Base-by-base conservation (phyloP, 805 yeast genomes). In the Wickerhamiella brachini region DNA sequence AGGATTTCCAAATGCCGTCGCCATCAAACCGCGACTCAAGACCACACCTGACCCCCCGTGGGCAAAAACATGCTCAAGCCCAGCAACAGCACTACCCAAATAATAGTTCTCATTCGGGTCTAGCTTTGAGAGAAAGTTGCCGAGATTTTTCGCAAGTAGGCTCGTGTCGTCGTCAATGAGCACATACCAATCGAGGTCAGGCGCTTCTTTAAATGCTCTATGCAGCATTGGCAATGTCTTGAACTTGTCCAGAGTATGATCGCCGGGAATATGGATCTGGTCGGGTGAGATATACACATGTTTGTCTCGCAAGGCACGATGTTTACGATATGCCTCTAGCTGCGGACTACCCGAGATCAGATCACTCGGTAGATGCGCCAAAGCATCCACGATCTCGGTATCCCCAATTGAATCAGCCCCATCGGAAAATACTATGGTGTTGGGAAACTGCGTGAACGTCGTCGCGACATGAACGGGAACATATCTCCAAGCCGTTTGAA, bases 381-480 rank as follows among this genome's bases (percentile, higher is more conserved):
- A 46, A 13, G 54, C 62, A 43, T 62, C 64, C 18, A 56, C 39
- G 10, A 62, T 57, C 37, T 59, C 62, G 3, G 56, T 46, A 17
- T 57, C 61, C 3, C 56, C 58, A 12, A 62, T 49, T 9, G 52
- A 42, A 49, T 58, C 64, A 8, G 60, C 57, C 5, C 57, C 56
- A 48, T 58, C 59, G 13, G 60, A 56, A 51, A 58, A 62, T 3
- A 62, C 20, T 15, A 49, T 56, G 39, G 52, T 55, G 49, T 57
- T 51, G 3, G 55, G 57, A 48, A 61, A 52, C 18, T 53, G 54
- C 9, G 53, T 55, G n/a, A 62, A 51, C 5, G 60, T 54, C 5
- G 64, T 61, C n/a, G 48, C 44, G 18, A 61, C 39, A 48, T 59
- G 66, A 6, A 54, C 45, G 8, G 66, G 66, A 22, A 62, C 20